phyloP scores from a whole-genome alignment of 2,329 filamentous ascomycete species.

The Metarhizium rileyi region DNA sequence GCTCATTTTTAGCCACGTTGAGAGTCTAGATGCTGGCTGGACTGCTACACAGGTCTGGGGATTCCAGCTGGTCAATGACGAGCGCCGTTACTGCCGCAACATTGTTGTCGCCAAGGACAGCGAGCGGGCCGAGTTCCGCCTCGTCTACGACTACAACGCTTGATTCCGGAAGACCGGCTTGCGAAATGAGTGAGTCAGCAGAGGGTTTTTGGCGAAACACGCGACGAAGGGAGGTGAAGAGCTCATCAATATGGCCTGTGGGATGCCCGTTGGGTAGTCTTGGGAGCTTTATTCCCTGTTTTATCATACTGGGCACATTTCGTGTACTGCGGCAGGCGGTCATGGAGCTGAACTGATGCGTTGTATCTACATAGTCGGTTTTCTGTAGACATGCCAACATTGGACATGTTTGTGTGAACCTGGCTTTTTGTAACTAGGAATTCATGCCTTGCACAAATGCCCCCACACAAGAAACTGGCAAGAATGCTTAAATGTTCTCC shows the following conservation, averaged over 20 bases:
- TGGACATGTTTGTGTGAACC: neutral
- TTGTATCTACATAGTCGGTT: neutral
- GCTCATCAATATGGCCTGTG: neutral
- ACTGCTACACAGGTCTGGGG: constrained; percentile 50
- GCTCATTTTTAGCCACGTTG: constrained; percentile 55
- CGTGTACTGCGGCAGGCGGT: neutral
- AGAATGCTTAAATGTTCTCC: too few relatives aligned
- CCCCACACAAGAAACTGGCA: too few relatives aligned
- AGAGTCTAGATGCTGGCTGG: constrained; percentile 44
- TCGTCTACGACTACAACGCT: constrained; percentile 46
- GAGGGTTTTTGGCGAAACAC: neutral
- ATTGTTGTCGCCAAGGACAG: constrained; percentile 41
- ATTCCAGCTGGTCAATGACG: constrained; percentile 43
- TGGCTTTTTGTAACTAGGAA: too few relatives aligned
- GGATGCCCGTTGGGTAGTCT: too few relatives aligned
- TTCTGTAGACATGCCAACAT: neutral
- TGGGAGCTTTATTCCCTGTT: too few relatives aligned
- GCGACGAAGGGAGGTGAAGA: neutral
- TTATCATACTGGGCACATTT: neutral
- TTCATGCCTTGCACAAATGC: too few relatives aligned
- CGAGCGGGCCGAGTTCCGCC: constrained; percentile 38
- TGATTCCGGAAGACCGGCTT: constrained; percentile 1
- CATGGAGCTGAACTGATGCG: neutral
- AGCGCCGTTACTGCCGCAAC: constrained; percentile 43
- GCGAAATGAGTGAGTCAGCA: neutral